A percentile compares a stretch with the other conserved stretches of the same genome.
Evolutionary conservation across 2,329 filamentous ascomycete genomes (phyloP).

Genomic region (Diaporthe sp.): DNA sequence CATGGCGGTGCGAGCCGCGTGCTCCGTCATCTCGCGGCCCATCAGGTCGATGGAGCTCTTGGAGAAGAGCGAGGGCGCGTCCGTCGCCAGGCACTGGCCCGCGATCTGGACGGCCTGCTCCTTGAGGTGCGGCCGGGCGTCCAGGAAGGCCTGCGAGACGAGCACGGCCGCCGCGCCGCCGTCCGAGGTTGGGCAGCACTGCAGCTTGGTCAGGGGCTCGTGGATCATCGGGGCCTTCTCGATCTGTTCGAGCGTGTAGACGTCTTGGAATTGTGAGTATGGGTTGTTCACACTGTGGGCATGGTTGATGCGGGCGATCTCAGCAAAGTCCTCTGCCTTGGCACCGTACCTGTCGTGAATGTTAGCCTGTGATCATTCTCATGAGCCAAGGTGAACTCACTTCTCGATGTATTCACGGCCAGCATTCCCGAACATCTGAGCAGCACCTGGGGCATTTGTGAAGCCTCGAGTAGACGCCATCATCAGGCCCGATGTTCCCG

Average conservation of each 20-base stretch:
- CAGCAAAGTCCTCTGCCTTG: constrained; percentile 87
- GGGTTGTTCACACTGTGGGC: constrained; percentile 92
- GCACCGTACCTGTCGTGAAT: constrained; percentile 78
- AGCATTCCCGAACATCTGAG: constrained; percentile 96
- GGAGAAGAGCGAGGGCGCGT: constrained; percentile 84
- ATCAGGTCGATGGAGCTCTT: constrained; percentile 87
- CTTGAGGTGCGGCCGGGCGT: constrained; percentile 85
- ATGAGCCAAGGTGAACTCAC: constrained; percentile 58
- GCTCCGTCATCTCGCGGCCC: constrained; percentile 86
- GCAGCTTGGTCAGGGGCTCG: constrained; percentile 93
- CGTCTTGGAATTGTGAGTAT: constrained; percentile 96
- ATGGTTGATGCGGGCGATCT: constrained; percentile 95
- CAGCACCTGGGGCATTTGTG: constrained; percentile 86
- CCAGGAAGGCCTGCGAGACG: constrained; percentile 90
- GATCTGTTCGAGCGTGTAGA: constrained; percentile 90
- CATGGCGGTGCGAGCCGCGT: constrained; percentile 78
- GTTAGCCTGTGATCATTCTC: background rate
- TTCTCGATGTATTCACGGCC: constrained; percentile 96
- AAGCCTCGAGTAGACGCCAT: constrained; percentile 87
- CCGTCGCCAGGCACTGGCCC: constrained; percentile 89
- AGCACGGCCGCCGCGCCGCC: constrained; percentile 90
- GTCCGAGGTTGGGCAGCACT: constrained; percentile 97
- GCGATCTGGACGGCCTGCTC: constrained; percentile 89
- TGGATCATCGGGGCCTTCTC: constrained; percentile 82
- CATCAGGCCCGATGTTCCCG: constrained; percentile 79